These are phyloP conservation scores for Cladophialophora psammophila DNA, from an alignment of 2,329 filamentous ascomycete genomes.

Conservation along the genomic window DNA sequence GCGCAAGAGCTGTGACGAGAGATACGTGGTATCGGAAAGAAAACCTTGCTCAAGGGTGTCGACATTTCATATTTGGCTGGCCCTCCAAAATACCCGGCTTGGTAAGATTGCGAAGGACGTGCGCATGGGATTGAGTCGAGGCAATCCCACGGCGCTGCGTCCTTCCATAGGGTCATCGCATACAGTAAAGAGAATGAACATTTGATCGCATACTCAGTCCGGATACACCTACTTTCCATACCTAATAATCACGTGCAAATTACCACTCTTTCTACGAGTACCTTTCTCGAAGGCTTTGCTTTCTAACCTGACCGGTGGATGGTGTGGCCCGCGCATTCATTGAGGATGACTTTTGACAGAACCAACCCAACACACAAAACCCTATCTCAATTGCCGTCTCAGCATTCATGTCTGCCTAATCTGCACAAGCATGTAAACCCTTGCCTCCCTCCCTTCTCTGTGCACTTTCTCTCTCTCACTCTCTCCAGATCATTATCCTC, in stretches of 20 bases:
- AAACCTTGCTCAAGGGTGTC: conserved; percentile 24
- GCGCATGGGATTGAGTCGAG: conserved; percentile 14
- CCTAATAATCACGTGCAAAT: not conserved
- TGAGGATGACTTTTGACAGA: not conserved
- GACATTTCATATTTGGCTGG: conserved; percentile 25
- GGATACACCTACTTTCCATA: not conserved
- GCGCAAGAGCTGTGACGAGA: not conserved
- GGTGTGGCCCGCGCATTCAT: not conserved
- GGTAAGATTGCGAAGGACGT: conserved; percentile 23
- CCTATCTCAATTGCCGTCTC: not conserved
- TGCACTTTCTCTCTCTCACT: not conserved
- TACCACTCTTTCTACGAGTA: too few relatives aligned
- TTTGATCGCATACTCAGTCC: not conserved
- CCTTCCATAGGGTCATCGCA: not conserved
- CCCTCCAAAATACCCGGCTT: conserved; percentile 26
- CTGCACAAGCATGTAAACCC: not conserved
- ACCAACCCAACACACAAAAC: not conserved
- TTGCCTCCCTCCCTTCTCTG: not conserved
- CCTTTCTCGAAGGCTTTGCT: not conserved
- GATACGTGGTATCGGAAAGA: conserved; percentile 4
- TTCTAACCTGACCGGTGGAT: not conserved
- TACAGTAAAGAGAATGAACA: not conserved
- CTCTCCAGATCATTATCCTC: not conserved
- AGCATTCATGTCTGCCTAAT: not conserved
- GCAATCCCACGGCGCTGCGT: not conserved